phyloP scores from a whole-genome alignment of 2,329 filamentous ascomycete species.

The Aspergillus spinulosporus region DNA sequence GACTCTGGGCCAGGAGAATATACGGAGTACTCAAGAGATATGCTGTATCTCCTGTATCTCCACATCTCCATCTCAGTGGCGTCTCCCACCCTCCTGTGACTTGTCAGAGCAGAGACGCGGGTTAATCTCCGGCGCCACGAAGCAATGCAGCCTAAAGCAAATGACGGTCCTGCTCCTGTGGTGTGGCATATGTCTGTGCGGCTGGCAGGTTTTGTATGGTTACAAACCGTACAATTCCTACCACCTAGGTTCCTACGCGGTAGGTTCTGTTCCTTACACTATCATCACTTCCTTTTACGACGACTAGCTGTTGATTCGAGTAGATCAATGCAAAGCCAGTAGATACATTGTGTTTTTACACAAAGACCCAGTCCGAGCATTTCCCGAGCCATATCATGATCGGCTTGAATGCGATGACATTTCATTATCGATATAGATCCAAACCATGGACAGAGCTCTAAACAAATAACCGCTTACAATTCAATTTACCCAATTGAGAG shows the following conservation, averaged over 20 bases:
- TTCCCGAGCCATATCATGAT: not conserved
- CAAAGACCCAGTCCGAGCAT: not conserved
- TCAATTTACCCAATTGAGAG: not conserved
- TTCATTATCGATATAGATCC: not conserved
- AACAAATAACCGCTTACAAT: not conserved
- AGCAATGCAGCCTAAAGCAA: not conserved
- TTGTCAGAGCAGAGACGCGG: not conserved
- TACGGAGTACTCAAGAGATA: not conserved
- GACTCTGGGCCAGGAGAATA: not conserved
- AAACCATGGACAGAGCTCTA: not conserved
- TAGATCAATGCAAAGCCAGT: no score
- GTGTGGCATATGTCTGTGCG: no score
- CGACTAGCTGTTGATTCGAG: no score
- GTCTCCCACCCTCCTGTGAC: not conserved
- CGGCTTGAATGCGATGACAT: not conserved
- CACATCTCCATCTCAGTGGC: not conserved
- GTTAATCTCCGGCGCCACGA: not conserved
- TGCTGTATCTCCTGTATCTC: not conserved
- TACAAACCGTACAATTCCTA: no score
- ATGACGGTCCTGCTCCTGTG: not conserved
- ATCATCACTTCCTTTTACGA: not conserved
- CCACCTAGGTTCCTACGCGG: no score
- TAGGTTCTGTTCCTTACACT: no score
- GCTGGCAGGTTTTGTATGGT: no score
- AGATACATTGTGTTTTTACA: not conserved